These are phyloP conservation scores for Colletotrichum lentis DNA, from an alignment of 2,329 filamentous ascomycete species.

Conservation along the genomic window DNA sequence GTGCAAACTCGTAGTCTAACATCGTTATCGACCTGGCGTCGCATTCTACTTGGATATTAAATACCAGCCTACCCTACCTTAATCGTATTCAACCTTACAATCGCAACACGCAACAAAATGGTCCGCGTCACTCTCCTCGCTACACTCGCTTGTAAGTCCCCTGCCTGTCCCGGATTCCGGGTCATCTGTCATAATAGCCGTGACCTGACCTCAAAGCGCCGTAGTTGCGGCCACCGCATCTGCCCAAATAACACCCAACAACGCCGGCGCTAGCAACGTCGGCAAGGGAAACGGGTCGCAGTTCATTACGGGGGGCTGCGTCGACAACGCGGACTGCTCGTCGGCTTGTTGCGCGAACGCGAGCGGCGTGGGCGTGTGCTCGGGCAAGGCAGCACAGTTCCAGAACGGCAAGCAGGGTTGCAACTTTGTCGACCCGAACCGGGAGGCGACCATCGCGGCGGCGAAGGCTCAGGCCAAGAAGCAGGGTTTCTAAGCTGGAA, in stretches of 20 bases:
- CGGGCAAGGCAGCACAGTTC: constrained; percentile 43
- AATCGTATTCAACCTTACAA: not conserved
- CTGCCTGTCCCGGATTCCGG: too few species aligned
- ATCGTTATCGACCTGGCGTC: constrained; percentile 35
- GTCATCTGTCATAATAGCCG: too few species aligned
- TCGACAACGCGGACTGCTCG: constrained; percentile 44
- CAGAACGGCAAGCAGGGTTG: constrained; percentile 47
- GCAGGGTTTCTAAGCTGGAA: constrained; percentile 36
- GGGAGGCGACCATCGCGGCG: constrained; percentile 31
- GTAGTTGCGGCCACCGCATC: constrained; percentile 39
- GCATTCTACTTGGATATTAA: not conserved
- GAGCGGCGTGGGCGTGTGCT: constrained; percentile 44
- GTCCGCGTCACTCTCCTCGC: constrained; percentile 42
- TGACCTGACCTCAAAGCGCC: not conserved
- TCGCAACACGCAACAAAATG: constrained; percentile 39
- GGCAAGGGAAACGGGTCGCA: constrained; percentile 39
- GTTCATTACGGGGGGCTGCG: constrained; percentile 46
- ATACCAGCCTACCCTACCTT: not conserved
- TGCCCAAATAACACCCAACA: constrained; percentile 41
- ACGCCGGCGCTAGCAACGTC: constrained; percentile 36
- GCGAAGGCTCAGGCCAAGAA: constrained; percentile 31
- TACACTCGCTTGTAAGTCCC: constrained; percentile 42
- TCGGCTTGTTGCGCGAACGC: constrained; percentile 44
- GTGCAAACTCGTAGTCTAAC: constrained; percentile 28
- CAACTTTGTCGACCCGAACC: constrained; percentile 43